Evolutionary conservation across 352 stramenopile genomes (phyloP).

Genomic region (Phytophthora syringae): DNA sequence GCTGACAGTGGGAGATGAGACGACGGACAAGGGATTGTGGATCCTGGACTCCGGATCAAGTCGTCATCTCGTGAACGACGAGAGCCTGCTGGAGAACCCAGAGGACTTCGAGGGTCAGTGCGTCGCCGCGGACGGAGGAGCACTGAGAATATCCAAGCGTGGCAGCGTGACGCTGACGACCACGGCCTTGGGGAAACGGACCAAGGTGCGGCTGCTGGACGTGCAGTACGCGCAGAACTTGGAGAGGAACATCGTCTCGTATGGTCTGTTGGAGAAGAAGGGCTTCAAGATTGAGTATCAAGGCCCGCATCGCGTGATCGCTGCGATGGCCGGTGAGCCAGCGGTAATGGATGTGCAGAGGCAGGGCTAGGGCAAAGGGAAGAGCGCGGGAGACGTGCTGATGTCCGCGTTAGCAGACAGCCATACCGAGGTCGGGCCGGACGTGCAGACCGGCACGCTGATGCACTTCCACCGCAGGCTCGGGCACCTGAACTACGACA

Average conservation of each 20-base stretch:
- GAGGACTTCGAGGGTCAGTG: slow-evolving; percentile 16
- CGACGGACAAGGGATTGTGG: slow-evolving; percentile 1
- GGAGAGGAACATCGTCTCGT: slow-evolving; percentile 30
- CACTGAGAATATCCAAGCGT: slow-evolving; percentile 4
- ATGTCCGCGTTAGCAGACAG: slow-evolving; percentile 20
- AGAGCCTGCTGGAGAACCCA: slow-evolving; percentile 2
- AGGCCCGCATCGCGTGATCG: background rate
- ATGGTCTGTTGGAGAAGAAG: slow-evolving; percentile 24
- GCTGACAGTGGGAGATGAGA: background rate
- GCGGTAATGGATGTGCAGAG: slow-evolving; percentile 8
- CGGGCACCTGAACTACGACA: slow-evolving; percentile 19
- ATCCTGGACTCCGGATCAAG: slow-evolving; percentile 20
- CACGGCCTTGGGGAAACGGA: slow-evolving; percentile 3
- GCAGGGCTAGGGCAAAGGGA: background rate
- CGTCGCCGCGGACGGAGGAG: slow-evolving; percentile 1
- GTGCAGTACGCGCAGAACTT: slow-evolving; percentile 14
- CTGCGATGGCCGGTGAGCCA: background rate
- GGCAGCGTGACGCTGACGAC: slow-evolving; percentile 12
- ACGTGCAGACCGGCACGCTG: slow-evolving; percentile 12
- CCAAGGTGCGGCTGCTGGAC: slow-evolving; percentile 9
- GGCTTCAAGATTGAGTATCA: slow-evolving; percentile 11
- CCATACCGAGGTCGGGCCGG: background rate
- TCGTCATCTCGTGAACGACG: slow-evolving; percentile 22
- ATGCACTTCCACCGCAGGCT: slow-evolving; percentile 24
- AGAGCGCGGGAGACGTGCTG: background rate